phyloP scores from a whole-genome alignment of 2,329 filamentous ascomycete genomes.

The Pseudocercospora crystallina region DNA sequence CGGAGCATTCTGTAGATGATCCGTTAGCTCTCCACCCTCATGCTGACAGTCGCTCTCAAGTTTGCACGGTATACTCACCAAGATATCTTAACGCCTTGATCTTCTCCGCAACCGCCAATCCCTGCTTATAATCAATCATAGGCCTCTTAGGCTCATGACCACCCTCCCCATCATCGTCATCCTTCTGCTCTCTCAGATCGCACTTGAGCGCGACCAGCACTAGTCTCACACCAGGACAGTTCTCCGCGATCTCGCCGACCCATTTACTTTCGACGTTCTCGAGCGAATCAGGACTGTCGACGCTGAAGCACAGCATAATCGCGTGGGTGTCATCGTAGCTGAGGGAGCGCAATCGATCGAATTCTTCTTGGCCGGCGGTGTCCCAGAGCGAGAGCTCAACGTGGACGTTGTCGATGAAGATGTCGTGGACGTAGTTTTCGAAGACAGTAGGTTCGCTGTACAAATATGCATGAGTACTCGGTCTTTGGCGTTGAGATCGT shows the following conservation, averaged over 20 bases:
- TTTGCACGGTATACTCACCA: conserved; percentile 43
- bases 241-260: conserved; percentile 96
- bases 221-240: conserved; percentile 91
- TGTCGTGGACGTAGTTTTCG: conserved; percentile 99
- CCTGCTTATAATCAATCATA: conserved; percentile 87
- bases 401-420: conserved; percentile 95
- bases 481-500: neutral
- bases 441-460: conserved; percentile 87
- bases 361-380: conserved; percentile 97
- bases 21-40: conserved; percentile 1
- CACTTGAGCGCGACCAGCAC: conserved; percentile 96
- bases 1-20: conserved; percentile 76
- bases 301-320: conserved; percentile 97
- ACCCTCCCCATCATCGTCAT: conserved; percentile 64
- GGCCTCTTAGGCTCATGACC: conserved; percentile 54
- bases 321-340: conserved; percentile 98
- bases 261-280: conserved; percentile 99
- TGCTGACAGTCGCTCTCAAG: neutral
- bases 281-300: conserved; percentile 92
- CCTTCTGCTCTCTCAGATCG: conserved; percentile 78
- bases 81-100: conserved; percentile 93
- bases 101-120: conserved; percentile 83
- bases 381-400: conserved; percentile 98
- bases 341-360: conserved; percentile 89
- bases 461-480: neutral